Percentiles rank a stretch among this genome's conserved stretches.
Conservation (phyloP, 164 flowering plant species). For the Aristolochia californica region DNA sequence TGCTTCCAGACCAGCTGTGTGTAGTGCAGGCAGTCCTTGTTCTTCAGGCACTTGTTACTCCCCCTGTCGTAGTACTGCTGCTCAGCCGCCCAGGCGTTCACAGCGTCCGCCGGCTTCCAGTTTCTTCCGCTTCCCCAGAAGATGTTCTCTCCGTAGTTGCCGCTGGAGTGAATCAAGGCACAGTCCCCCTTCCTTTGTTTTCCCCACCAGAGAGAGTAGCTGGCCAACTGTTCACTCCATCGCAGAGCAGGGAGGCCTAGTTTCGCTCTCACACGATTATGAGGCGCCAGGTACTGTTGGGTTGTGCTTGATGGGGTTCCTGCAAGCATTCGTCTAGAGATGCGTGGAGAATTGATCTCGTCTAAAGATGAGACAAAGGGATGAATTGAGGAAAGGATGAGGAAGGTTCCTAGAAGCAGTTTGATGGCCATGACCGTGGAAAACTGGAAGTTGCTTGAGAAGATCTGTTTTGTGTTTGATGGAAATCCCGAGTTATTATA, state of each 20-base stretch:
- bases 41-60: conserved; percentile 9
- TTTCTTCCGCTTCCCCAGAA: conserved; percentile 14
- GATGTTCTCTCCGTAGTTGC: conserved; percentile 70
- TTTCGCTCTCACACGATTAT: conserved; percentile 25
- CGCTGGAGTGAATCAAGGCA: conserved; percentile 57
- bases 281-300: too few species aligned
- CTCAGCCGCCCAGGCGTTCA: conserved; percentile 15
- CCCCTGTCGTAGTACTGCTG: conserved; percentile 7
- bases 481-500: too few species aligned
- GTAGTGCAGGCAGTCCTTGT: conserved; percentile 17
- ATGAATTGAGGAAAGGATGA: neutral
- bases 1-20: conserved; percentile 20
- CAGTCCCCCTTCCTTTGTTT: conserved; percentile 30
- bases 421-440: too few species aligned
- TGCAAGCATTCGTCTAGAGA: neutral
- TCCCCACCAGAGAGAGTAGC: conserved; percentile 40
- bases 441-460: too few species aligned
- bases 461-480: too few species aligned
- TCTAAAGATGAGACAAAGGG: neutral
- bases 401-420: too few species aligned
- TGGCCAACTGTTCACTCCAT: conserved; percentile 39
- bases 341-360: neutral
- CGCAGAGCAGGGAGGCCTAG: conserved; percentile 24
- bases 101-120: conserved; percentile 15
- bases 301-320: conserved; percentile 5